Conservation (phyloP, 164 flowering plant genomes). For the Tetracentron sinense region DNA sequence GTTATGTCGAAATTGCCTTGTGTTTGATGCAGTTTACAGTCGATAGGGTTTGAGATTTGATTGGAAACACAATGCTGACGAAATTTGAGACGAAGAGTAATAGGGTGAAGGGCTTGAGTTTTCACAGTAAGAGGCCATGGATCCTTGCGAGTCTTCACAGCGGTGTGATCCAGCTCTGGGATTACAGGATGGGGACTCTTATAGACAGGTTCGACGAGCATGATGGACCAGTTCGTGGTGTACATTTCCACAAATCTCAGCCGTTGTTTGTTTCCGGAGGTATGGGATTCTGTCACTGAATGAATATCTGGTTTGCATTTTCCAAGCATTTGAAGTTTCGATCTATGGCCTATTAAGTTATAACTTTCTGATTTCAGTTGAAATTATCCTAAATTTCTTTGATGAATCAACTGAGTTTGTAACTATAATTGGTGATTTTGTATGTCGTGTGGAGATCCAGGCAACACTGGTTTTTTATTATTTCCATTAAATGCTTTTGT, state of each 20-base stretch:
- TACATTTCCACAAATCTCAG: constrained; percentile 86
- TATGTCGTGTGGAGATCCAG: constrained; percentile 3
- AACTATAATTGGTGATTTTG: not conserved
- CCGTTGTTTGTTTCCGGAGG: constrained; percentile 97
- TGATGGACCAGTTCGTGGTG: constrained; percentile 94
- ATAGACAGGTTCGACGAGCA: constrained; percentile 91
- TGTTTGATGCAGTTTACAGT: not conserved
- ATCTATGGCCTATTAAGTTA: not conserved
- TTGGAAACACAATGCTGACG: constrained; percentile 69
- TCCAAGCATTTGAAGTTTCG: not conserved
- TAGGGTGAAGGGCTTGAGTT: constrained; percentile 87
- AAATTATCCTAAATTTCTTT: not conserved
- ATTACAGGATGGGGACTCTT: constrained; percentile 90
- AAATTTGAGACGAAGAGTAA: constrained; percentile 98
- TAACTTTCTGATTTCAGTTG: not conserved
- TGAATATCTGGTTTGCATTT: no score
- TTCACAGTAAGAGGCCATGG: constrained; percentile 93
- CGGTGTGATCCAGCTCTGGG: constrained; percentile 99
- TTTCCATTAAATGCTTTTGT: not conserved
- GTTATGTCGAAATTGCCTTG: not conserved
- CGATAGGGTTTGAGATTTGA: constrained; percentile 13
- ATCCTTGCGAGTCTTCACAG: constrained; percentile 93
- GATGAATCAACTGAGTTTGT: no score
- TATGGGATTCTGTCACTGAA: constrained; percentile 11
- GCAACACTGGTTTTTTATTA: not conserved